Base-by-base conservation (phyloP, 495 filamentous ascomycete species). In the Articulospora tetracladia region DNA sequence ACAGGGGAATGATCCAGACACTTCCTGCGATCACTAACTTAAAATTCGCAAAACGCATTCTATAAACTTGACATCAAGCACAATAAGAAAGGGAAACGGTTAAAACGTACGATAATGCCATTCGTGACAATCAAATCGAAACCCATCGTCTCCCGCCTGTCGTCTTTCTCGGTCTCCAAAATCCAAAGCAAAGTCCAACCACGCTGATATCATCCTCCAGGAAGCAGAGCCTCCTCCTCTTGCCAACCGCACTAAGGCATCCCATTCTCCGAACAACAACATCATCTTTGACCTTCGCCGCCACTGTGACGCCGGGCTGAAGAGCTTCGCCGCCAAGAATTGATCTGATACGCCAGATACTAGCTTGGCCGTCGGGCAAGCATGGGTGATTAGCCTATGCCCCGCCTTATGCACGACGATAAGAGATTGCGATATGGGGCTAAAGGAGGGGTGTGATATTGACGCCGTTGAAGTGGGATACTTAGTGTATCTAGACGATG, bases 51-150 rank as follows among this genome's bases (percentile, higher is more conserved):
- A 44, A 34, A 15, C 7, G 30, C 15, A 34, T 34, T 34, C n/a
- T n/a, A 32, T 13, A 32, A 32, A 32, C 13, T 32, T 4, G 13
- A 32, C 4, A 32, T 32, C 30, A 32, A 6, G 13, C 30, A 13
- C 11, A 44, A 44, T 17, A 8, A 12, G 52, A 60, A 56, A 60
- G 28, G 52, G 47, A 58, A 54, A 24, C 10, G 12, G n/a, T 11
- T n/a, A n/a, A n/a, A 48, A 55, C 60, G 15, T 58, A 59, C 55
- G 25, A 59, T 58, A 34, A 58, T 59, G 26, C 60, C 60, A 49
- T 63, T 63, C 27, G 60, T 63, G 30, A 63, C 61, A 49, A 64
- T 56, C 58, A 67, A 58, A 61, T 67, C 41, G 55, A 62, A 69
- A 36, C 60, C 63, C 59, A 55, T 51, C 26, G 11, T 49, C 1